Conservation (phyloP, 2,329 filamentous ascomycete genomes). For the Sporothrix humicola region DNA sequence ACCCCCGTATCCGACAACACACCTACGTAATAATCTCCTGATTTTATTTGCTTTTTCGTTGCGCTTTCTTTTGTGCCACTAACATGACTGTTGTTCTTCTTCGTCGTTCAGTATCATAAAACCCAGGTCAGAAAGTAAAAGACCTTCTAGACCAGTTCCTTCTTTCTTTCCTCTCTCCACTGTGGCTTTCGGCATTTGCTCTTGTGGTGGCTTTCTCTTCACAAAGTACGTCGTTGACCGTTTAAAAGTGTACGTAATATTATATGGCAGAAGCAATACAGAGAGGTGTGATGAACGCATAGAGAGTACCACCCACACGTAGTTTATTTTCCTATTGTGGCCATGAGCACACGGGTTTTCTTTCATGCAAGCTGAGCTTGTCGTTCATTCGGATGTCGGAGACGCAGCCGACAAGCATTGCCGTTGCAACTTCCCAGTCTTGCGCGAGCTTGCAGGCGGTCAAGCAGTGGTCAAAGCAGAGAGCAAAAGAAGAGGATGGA, state of each 20-base stretch:
- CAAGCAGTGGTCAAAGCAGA: not conserved
- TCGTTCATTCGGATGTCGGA: not conserved
- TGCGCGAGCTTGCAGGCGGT: not conserved
- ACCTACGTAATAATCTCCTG: not conserved
- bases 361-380: not conserved
- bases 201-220: not conserved
- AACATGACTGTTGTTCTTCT: not conserved
- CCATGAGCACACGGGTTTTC: not conserved
- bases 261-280: too few species aligned
- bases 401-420: not conserved
- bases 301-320: not conserved
- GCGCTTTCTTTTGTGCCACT: not conserved
- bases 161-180: not conserved
- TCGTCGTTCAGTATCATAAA: not conserved
- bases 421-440: not conserved
- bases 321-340: not conserved
- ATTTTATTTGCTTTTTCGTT: constrained; percentile 13
- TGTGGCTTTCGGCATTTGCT: constrained; percentile 24
- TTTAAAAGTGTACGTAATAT: not conserved
- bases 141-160: not conserved
- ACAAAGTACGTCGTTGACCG: too few species aligned
- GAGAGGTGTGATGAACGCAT: too few species aligned
- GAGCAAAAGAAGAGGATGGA: not conserved
- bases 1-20: not conserved
- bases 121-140: not conserved